Evolutionary conservation across 768 basidiomycete genomes (phyloP), one percentile per base, ranked within the genome.

Genomic region (Auriscalpium vulgare): DNA sequence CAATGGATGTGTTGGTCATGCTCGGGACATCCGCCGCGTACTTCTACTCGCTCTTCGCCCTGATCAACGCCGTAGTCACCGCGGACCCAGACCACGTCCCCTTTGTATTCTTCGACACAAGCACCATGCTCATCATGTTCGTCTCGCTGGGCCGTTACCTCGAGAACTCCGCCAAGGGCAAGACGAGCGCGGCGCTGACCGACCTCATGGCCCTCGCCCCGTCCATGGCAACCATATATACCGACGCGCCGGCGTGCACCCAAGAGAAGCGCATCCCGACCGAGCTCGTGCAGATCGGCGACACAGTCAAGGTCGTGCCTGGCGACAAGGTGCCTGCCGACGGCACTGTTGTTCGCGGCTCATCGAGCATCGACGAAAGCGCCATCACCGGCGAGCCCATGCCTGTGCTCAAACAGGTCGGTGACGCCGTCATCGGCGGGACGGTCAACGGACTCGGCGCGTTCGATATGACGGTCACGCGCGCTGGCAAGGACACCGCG

Each of bases 1-100:
- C 95, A 2, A 99, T 99, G 95, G 97, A 99, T 68, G 93, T 98
- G 43, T 88, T 99, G 47, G 83, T 99, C 65, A 90, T 94, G 72
- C 79, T 98, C 37, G 97, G 95, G 51, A 98, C 95, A 4, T 88
- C 92, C 0, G 87, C 95, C 0, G 91, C 97, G 8, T 98, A 95
- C 68, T 77, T 86, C 62, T 99, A 98, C 71, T 98, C 95, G 1
- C 58, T 93, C 23, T 71, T 82, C 58, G 71, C 79, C 47, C 78
- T 99, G 75, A 46, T 90, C 58, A 73, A 74, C 50, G 87, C 91
- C 7, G 67, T 77, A 4, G 78, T 86, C 70, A 83, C 84, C 64
- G 69, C 76, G 5, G 80, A 86, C 10, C 78, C 85, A 0, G 78
- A 78, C 45, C 91, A 79, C 67, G 85, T 82, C 17, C 95, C 97